Base-by-base conservation (phyloP, 768 basidiomycete species). In the Pisolithus tinctorius region DNA sequence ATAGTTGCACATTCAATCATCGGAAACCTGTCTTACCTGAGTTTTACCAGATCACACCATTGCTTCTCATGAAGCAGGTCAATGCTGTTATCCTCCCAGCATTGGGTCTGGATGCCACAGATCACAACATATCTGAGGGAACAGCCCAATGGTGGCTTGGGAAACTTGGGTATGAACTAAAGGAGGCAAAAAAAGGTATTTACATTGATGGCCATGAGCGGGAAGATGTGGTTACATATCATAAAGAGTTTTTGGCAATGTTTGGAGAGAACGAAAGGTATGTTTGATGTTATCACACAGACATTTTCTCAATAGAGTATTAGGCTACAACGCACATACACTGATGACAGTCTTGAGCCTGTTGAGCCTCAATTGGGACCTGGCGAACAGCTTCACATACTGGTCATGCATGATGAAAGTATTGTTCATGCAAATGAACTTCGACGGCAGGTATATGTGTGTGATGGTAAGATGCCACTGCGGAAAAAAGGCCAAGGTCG, bases 121-220 rank as follows among this genome's bases (percentile, higher is more conserved):
- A 39, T 1, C 43, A 48, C 4, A 47, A 45, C 6, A 66, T 70
- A 46, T 59, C 57, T 14, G 48, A 54, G 2, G 11, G 45, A 6
- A 73, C 68, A 2, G 70, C 70, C 13, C 46, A 45, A 8, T 37
- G 52, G 1, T 74, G 69, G 71, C 55, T 79, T 2, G 49, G 63
- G 4, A 66, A 60, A 9, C 38, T 74, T 9, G 64, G 53, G 13
- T 59, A 52, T 37, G 39, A 42, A 45, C 57, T 50, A 1, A 60
- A 60, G 9, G 58, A 65, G n/a, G 63, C 61, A 30, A 59, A 51
- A 34, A 63, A 67, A 39, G 60, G 65, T 2, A 37, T 61, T 3
- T 65, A 64, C 51, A 39, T 61, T 44, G 61, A 67, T 52, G 59
- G 62, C 1, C 65, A 66, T 55, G 62, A 64, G 36, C 47, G 52